phyloP scores from a whole-genome alignment of 805 yeast genomes.

The Sporopachydermia quercuum region DNA sequence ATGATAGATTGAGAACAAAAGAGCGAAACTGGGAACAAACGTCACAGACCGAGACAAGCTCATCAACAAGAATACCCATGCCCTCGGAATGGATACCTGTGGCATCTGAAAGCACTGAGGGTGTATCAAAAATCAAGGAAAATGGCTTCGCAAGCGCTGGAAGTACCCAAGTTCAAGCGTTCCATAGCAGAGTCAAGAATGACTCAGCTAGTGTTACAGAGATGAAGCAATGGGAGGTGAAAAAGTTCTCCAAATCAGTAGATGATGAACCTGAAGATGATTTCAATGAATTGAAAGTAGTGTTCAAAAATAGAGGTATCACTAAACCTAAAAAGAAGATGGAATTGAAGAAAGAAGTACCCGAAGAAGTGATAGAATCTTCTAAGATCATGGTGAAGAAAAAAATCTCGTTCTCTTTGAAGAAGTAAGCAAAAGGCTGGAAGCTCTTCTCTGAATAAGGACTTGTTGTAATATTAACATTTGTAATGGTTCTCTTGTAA shows the following conservation, averaged over 20 bases:
- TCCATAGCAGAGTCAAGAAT: background rate
- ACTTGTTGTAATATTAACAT: too few relatives aligned
- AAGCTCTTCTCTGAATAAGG: too few relatives aligned
- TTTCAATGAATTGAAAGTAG: background rate
- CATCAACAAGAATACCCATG: background rate
- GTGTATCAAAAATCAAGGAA: background rate
- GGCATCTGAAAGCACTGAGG: background rate
- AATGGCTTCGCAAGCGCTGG: background rate
- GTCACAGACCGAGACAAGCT: conserved; percentile 10
- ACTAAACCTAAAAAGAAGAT: background rate
- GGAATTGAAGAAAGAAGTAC: background rate
- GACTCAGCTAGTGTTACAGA: background rate
- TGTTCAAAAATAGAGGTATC: background rate
- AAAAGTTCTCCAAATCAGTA: background rate
- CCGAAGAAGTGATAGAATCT: background rate
- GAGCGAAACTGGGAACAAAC: conserved; percentile 2
- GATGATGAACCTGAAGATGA: background rate
- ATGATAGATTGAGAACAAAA: conserved; percentile 3
- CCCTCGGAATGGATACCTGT: background rate
- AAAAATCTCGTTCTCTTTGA: background rate
- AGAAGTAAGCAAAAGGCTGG: background rate
- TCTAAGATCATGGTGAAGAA: background rate
- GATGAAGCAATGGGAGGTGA: background rate
- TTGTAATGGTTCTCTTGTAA: too few relatives aligned
- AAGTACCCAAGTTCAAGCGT: background rate